Evolutionary conservation across 805 yeast genomes (phyloP), one percentile per base, ranked within the genome.

Genomic region (Grigorovia yakushimaensis): DNA sequence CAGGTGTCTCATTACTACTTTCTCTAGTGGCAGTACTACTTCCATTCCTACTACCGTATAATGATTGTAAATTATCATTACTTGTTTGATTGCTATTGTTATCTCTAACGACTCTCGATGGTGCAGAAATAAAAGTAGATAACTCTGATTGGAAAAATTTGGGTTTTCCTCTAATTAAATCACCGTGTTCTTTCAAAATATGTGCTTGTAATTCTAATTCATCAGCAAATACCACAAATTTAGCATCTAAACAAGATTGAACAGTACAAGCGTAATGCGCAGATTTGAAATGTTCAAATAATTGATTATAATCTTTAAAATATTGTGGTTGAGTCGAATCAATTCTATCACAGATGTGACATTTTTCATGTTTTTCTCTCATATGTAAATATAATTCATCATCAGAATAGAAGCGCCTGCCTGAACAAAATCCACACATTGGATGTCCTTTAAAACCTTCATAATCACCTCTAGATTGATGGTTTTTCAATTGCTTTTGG

Each of bases 181-280:
- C 55, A 40, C 65, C 63, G 64, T 93, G 99, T 55, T 84, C 91
- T 53, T 79, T 77, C 42, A 88, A 66, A 80, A 88, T 82, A 65
- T 93, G 98, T 1, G 94, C 89, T 47, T 84, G 82, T 46, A 93
- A 71, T 55, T 88, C 97, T 47, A 88, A 65, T 46, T 85, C 93
- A 51, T 88, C 91, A 20, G 82, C 76, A 61, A 93, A 93, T 1
- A 91, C 98, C 20, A 93, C 93, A 67, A 93, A 91, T 61, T 86
- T 85, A 64, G 84, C 81, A 47, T 89, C 98, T 43, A 89, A 65
- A 67, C 99, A 93, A 11, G 75, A 58, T 43, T 78, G 85, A 18
- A 84, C 83, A 30, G 75, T 72, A 67, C 99, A 93, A 15, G 80
- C 79, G 64, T 71, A 87, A 65, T 93, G 99, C 39, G 74, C 79